Conservation (phyloP, 768 basidiomycete genomes). For the Lactifluus piperatus region DNA sequence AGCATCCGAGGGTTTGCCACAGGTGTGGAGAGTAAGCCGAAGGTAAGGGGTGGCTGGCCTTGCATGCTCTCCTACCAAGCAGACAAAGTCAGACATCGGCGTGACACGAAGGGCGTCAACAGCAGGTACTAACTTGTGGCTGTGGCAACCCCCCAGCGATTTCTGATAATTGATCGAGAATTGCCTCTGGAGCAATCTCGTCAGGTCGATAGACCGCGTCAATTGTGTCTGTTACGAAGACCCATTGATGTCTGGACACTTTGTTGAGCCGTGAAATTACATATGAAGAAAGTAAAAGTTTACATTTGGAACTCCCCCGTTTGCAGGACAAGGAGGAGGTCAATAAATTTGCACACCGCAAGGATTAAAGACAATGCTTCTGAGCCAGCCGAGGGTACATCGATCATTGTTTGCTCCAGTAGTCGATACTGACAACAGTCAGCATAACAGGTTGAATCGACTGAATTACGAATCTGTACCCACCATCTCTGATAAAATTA, state of each 20-base stretch:
- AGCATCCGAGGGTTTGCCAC: conserved; percentile 38
- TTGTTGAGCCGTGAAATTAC: background rate
- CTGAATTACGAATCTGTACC: conserved; percentile 20
- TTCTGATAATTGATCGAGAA: conserved; percentile 87
- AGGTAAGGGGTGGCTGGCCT: background rate
- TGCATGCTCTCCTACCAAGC: conserved; percentile 1
- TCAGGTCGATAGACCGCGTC: conserved; percentile 89
- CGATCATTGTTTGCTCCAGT: conserved; percentile 71
- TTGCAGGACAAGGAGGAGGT: conserved; percentile 85
- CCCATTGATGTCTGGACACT: conserved; percentile 83
- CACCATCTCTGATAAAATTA: conserved; percentile 87
- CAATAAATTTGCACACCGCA: conserved; percentile 89
- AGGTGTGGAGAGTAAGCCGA: conserved; percentile 10
- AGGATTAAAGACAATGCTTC: conserved; percentile 79
- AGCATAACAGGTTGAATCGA: background rate
- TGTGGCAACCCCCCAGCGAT: conserved; percentile 62
- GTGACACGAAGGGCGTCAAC: background rate
- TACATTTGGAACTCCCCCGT: conserved; percentile 98
- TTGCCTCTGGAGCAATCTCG: conserved; percentile 72
- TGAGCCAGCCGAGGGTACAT: conserved; percentile 70
- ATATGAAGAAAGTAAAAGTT: background rate
- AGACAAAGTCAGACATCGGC: background rate
- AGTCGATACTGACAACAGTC: conserved; percentile 60
- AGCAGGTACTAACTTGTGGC: conserved; percentile 25
- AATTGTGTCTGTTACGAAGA: conserved; percentile 95